A percentile compares a stretch with the other conserved stretches of the same genome.
Evolutionary conservation across 75 land plant genomes (phyloP).

Genomic region (Cryptomeria japonica): DNA sequence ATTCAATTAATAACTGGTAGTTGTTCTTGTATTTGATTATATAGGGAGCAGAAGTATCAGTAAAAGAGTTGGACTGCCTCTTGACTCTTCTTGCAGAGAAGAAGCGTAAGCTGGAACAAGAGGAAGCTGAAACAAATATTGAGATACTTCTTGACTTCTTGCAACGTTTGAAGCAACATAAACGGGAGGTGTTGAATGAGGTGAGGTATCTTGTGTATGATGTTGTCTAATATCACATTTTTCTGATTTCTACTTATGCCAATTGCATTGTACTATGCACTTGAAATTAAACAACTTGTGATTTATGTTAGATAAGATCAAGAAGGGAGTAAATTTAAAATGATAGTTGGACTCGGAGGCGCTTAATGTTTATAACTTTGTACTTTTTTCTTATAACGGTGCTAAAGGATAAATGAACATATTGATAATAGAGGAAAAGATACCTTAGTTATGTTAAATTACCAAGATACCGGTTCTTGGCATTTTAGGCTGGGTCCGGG

Average conservation of each 20-base stretch:
- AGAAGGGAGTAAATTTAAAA: background rate
- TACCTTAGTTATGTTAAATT: too few species aligned
- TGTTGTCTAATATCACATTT: background rate
- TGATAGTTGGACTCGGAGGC: background rate
- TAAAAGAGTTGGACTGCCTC: slow-evolving; percentile 86
- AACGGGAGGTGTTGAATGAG: slow-evolving; percentile 86
- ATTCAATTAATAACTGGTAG: background rate
- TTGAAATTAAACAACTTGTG: background rate
- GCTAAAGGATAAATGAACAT: too few species aligned
- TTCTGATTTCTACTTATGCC: background rate
- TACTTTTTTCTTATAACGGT: too few species aligned
- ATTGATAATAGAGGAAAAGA: too few species aligned
- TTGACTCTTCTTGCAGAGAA: slow-evolving; percentile 79
- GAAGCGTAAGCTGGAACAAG: slow-evolving; percentile 94
- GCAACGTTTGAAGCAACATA: slow-evolving; percentile 76
- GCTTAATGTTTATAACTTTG: background rate
- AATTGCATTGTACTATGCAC: slow-evolving; percentile 1
- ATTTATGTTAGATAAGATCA: background rate
- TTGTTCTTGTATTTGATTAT: slow-evolving; percentile 25
- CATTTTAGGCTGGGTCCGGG: too few species aligned
- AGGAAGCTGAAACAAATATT: slow-evolving; percentile 96
- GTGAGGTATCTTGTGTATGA: slow-evolving; percentile 24
- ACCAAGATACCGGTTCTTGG: too few species aligned
- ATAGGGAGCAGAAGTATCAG: slow-evolving; percentile 92
- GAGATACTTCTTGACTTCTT: slow-evolving; percentile 85